Evolutionary conservation across 768 basidiomycete species (phyloP).

Genomic region (Serpula lacrymans): DNA sequence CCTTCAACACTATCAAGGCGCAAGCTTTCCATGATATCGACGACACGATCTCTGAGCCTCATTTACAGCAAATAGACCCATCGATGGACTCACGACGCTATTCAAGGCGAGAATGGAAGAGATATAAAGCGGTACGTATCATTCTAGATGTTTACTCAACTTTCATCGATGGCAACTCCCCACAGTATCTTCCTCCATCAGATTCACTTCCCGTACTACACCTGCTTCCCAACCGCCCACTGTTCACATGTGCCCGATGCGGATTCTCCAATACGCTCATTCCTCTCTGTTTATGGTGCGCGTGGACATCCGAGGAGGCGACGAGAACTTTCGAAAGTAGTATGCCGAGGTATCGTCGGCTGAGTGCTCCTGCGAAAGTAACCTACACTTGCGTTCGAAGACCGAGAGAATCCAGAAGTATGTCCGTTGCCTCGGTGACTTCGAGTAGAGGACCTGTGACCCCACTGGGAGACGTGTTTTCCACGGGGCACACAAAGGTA

Average conservation of each 20-base stretch:
- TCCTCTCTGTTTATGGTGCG: slow-evolving; percentile 50
- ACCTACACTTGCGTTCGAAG: slow-evolving; percentile 5
- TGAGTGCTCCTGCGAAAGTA: slow-evolving; percentile 24
- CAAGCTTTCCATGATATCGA: not conserved
- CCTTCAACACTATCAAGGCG: no score
- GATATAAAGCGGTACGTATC: slow-evolving; percentile 35
- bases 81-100: slow-evolving; percentile 28
- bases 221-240: slow-evolving; percentile 37
- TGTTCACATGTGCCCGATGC: slow-evolving; percentile 45
- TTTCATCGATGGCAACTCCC: slow-evolving; percentile 8
- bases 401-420: slow-evolving; percentile 10
- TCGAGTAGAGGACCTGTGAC: slow-evolving; percentile 19
- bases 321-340: slow-evolving; percentile 36
- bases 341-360: slow-evolving; percentile 32
- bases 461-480: slow-evolving; percentile 17
- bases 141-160: slow-evolving; percentile 2
- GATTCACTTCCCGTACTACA: slow-evolving; percentile 45
- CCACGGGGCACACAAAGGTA: slow-evolving; percentile 1
- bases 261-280: slow-evolving; percentile 46
- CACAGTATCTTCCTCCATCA: slow-evolving; percentile 41
- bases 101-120: slow-evolving; percentile 40
- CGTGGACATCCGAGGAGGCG: slow-evolving; percentile 43
- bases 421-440: slow-evolving; percentile 17
- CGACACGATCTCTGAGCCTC: not conserved
- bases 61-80: slow-evolving; percentile 2